Evolutionary conservation across 2,329 filamentous ascomycete genomes (phyloP), one percentile per base, ranked within the genome.

Genomic region (Stachybotrys chartarum): DNA sequence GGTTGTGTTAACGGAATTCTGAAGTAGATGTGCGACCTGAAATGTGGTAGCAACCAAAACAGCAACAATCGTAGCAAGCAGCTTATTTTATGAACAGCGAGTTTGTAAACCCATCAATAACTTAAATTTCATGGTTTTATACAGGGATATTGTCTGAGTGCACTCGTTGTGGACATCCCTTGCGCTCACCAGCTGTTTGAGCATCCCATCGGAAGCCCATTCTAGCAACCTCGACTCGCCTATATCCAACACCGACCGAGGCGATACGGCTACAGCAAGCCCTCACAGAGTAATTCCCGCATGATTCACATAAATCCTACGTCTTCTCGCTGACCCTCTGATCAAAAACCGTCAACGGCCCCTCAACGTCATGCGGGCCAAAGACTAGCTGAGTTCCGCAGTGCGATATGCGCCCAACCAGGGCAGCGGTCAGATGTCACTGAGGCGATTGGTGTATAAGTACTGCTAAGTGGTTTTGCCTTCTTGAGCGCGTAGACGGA

Each of bases 281-380:
- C 45, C 45, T 47, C 14, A 18, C 45, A 16, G 45, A 16, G 45
- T 47, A 7, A 16, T 6, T 76, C 0, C 65, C 50, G 18, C 39
- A 52, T 7, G 10, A 10, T n/a, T 42, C 17, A 17, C 18, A 52
- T 4, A 24, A 30, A 16, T 52, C 50, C 32, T 52, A 32, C 50
- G 44, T 52, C 14, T 14, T 35, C 6, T 52, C 14, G 17, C 50
- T 52, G 5, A 35, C 35, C 3, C 32, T 44, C 10, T 44, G n/a
- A 11, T 52, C 31, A 30, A 52, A 35, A 14, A 18, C 32, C 11
- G 31, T 44, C 8, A 32, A 52, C 12, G n/a, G 31, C 7, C 32
- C 50, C 6, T 52, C 17, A 10, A 52, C 17, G 6, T 31, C 30
- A 24, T 52, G 50, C 3, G 50, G 39, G 14, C 50, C 50, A 16